phyloP scores from a whole-genome alignment of 345 rosid genomes.

The Turritis glabra region DNA sequence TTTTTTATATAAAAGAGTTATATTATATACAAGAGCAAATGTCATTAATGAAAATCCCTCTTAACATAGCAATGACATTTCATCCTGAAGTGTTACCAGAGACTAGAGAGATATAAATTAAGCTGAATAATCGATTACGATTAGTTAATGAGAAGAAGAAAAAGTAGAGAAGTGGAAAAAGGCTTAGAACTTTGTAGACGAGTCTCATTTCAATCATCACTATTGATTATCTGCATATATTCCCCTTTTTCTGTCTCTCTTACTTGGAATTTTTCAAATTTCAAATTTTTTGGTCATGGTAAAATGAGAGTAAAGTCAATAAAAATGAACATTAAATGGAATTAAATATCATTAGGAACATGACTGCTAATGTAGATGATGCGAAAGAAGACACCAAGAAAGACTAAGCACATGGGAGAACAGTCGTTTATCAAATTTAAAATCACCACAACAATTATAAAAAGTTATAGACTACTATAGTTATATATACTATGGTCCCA shows the following conservation, averaged over 20 bases:
- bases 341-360: conserved; percentile 10
- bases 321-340: neutral
- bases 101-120: neutral
- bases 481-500: conserved; percentile 18
- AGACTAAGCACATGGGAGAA: conserved; percentile 34
- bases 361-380: conserved; percentile 27
- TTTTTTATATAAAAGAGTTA: neutral
- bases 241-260: neutral
- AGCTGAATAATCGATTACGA: neutral
- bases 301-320: conserved; percentile 3
- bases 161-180: neutral
- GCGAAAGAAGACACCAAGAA: conserved; percentile 26
- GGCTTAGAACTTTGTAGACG: conserved; percentile 11
- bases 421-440: conserved; percentile 30
- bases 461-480: neutral
- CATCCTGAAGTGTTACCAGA: neutral
- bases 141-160: neutral
- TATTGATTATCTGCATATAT: neutral
- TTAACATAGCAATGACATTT: neutral
- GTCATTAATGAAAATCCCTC: neutral
- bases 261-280: conserved; percentile 3
- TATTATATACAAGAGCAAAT: neutral
- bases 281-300: conserved; percentile 7
- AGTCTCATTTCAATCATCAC: neutral
- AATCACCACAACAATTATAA: conserved; percentile 5